Conservation (phyloP, 805 yeast species). For the Sungouiozyma ichnusensis region DNA sequence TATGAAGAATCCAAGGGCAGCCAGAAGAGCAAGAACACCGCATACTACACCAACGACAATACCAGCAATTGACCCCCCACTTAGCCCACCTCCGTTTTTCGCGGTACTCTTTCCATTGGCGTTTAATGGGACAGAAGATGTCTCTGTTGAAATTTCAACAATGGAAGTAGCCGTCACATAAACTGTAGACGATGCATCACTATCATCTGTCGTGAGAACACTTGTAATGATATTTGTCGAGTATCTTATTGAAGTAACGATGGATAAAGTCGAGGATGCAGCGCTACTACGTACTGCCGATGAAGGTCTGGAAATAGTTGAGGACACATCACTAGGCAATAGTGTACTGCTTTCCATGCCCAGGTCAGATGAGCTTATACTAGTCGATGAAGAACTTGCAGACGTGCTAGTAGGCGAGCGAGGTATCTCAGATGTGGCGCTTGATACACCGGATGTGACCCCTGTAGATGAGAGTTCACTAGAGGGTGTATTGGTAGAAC, state of each 20-base stretch:
- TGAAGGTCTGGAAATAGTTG: slow-evolving; percentile 6
- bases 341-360: slow-evolving; percentile 1
- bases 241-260: slow-evolving; percentile 14
- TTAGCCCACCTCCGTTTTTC: slow-evolving; percentile 6
- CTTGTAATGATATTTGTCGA: slow-evolving; percentile 18
- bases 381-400: slow-evolving; percentile 6
- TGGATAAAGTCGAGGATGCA: slow-evolving; percentile 10
- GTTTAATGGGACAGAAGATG: slow-evolving; percentile 1
- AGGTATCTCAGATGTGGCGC: background rate
- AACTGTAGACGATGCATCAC: slow-evolving; percentile 14
- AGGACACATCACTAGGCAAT: slow-evolving; percentile 5
- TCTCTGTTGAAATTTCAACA: slow-evolving; percentile 11
- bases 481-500: slow-evolving; percentile 2
- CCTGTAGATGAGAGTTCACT: background rate
- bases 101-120: slow-evolving; percentile 3
- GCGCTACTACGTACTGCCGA: slow-evolving; percentile 6
- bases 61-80: slow-evolving; percentile 49
- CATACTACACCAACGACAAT: slow-evolving; percentile 45
- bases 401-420: slow-evolving; percentile 5
- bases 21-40: slow-evolving; percentile 33
- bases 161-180: slow-evolving; percentile 22
- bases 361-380: slow-evolving; percentile 4
- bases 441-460: background rate
- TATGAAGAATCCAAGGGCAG: slow-evolving; percentile 33
- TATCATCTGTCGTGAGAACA: slow-evolving; percentile 16